phyloP scores from a whole-genome alignment of 2,329 filamentous ascomycete species.

The Niveomyces coronatus region DNA sequence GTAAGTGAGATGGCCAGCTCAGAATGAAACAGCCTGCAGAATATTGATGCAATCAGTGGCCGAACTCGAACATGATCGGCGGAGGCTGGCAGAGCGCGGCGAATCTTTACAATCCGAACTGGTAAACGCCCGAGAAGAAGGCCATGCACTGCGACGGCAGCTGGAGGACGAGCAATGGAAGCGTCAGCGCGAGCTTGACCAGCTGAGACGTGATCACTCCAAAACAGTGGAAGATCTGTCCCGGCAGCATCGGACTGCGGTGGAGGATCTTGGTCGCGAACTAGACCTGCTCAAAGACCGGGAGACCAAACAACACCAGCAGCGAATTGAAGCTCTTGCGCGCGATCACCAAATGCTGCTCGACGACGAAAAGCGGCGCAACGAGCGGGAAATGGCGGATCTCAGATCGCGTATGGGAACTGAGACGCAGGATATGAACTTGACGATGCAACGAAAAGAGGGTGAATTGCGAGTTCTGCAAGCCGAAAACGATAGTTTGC shows the following conservation, averaged over 20 bases:
- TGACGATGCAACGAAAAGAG: slow-evolving; percentile 41
- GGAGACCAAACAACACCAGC: slow-evolving; percentile 50
- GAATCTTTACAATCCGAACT: slow-evolving; percentile 54
- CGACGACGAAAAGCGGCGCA: slow-evolving; percentile 50
- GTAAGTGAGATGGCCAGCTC: slow-evolving; percentile 43
- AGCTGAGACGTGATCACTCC: slow-evolving; percentile 32
- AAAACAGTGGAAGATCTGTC: slow-evolving; percentile 25
- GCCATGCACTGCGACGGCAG: slow-evolving; percentile 24
- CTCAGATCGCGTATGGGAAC: slow-evolving; percentile 42
- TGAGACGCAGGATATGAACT: slow-evolving; percentile 41
- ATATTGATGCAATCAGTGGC: slow-evolving; percentile 26
- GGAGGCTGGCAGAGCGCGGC: slow-evolving; percentile 36
- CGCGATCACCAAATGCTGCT: slow-evolving; percentile 53
- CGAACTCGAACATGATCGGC: slow-evolving; percentile 38
- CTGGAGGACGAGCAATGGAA: slow-evolving; percentile 28
- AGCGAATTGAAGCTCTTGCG: slow-evolving; percentile 56
- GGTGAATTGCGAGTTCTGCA: slow-evolving; percentile 41
- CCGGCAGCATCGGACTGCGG: slow-evolving; percentile 22
- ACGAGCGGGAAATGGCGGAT: slow-evolving; percentile 55
- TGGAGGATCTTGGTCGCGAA: slow-evolving; percentile 34
- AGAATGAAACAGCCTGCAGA: slow-evolving; percentile 10
- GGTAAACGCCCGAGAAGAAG: slow-evolving; percentile 27
- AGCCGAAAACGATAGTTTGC: slow-evolving; percentile 33
- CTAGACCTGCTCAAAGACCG: slow-evolving; percentile 29
- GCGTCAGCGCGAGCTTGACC: slow-evolving; percentile 38